Percentiles rank a stretch among this genome's conserved stretches.
Conservation (phyloP, 2,329 filamentous ascomycete genomes). For the Harringtonia lauricola region DNA sequence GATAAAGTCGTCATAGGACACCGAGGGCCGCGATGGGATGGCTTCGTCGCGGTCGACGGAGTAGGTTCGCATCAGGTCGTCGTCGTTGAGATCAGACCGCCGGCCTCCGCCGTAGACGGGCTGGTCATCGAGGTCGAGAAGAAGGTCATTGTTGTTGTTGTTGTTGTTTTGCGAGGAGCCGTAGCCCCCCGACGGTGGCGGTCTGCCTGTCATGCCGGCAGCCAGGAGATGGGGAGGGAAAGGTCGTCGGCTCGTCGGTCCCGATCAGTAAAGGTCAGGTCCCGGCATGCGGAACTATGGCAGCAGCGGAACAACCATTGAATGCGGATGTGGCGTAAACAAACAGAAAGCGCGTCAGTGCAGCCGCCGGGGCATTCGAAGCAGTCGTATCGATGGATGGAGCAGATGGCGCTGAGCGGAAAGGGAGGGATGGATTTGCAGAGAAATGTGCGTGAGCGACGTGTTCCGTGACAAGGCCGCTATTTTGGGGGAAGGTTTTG, state of each 20-base stretch:
- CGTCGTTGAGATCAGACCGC: constrained; percentile 57
- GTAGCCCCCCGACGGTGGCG: constrained; percentile 35
- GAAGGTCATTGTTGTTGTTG: constrained; percentile 49
- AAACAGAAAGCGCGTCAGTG: not conserved
- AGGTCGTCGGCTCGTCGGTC: constrained; percentile 14
- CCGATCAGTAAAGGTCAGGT: constrained; percentile 14
- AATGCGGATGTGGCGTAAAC: not conserved
- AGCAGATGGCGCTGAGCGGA: not conserved
- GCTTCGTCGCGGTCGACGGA: constrained; percentile 48
- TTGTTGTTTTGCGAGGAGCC: constrained; percentile 40
- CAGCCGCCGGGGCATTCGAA: not conserved
- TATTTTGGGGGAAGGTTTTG: constrained; percentile 3
- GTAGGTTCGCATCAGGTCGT: constrained; percentile 67
- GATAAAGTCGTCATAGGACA: constrained; percentile 92
- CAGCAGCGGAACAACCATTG: constrained; percentile 7
- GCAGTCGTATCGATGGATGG: not conserved
- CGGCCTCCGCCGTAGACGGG: constrained; percentile 66
- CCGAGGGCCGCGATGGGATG: constrained; percentile 62
- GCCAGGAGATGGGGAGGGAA: no score
- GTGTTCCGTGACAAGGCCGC: constrained; percentile 6
- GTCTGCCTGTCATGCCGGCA: constrained; percentile 51
- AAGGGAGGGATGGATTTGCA: not conserved
- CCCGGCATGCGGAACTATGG: constrained; percentile 21
- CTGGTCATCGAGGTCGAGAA: constrained; percentile 64
- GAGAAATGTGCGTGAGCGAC: not conserved